These are phyloP conservation scores for Gossypium sturtianum DNA, from an alignment of 345 rosid species.

Conservation along the genomic window DNA sequence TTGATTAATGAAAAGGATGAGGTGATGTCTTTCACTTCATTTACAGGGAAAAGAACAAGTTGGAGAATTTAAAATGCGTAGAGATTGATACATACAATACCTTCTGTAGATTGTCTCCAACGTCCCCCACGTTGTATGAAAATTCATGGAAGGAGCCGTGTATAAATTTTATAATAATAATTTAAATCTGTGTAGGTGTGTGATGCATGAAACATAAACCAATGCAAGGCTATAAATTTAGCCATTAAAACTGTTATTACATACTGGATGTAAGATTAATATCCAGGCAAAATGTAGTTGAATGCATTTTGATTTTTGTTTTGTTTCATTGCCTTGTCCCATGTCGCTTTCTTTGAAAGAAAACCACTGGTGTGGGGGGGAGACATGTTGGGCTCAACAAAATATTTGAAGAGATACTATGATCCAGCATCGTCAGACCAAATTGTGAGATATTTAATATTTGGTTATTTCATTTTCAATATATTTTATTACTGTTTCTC, in stretches of 20 bases:
- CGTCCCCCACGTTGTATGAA: conserved; percentile 11
- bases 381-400: background rate
- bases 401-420: background rate
- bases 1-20: no score
- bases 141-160: conserved; percentile 18
- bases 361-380: background rate
- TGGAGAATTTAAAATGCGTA: background rate
- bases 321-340: no score
- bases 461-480: background rate
- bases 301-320: background rate
- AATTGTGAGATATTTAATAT: background rate
- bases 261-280: no score
- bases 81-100: background rate
- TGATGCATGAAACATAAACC: no score
- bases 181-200: no score
- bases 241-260: background rate
- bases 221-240: no score
- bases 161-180: no score
- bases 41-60: no score
- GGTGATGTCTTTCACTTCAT: no score
- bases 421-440: background rate
- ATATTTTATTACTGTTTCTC: background rate
- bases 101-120: conserved; percentile 20
- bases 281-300: background rate
- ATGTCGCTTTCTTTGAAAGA: background rate